phyloP scores from a whole-genome alignment of 2,329 filamentous ascomycete genomes.

The Phyllosticta citriasiana region DNA sequence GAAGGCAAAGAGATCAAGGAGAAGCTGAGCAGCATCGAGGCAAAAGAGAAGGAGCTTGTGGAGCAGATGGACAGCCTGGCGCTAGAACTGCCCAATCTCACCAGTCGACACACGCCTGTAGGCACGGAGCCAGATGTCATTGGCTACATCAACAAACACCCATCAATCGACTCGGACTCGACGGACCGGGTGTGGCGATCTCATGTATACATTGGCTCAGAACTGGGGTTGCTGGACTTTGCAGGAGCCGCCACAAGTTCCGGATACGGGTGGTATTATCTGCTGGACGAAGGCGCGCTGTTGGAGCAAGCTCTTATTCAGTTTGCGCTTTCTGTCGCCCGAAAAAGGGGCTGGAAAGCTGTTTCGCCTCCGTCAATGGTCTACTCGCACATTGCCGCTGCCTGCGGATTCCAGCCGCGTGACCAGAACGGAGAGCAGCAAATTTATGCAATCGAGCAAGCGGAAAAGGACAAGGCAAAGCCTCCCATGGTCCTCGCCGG shows the following conservation, averaged over 20 bases:
- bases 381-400: slow-evolving; percentile 79
- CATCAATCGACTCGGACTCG: slow-evolving; percentile 23
- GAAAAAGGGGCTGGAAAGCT: slow-evolving; percentile 64
- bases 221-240: slow-evolving; percentile 89
- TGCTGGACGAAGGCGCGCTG: slow-evolving; percentile 81
- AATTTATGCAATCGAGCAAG: slow-evolving; percentile 69
- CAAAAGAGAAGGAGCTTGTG: slow-evolving; percentile 49
- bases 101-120: slow-evolving; percentile 62
- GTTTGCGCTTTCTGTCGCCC: slow-evolving; percentile 68
- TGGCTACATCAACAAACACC: slow-evolving; percentile 69
- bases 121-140: slow-evolving; percentile 57
- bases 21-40: slow-evolving; percentile 50
- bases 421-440: slow-evolving; percentile 88
- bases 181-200: slow-evolving; percentile 51
- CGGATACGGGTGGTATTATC: slow-evolving; percentile 97
- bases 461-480: slow-evolving; percentile 47
- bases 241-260: slow-evolving; percentile 67
- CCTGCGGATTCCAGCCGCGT: slow-evolving; percentile 89
- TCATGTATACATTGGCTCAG: slow-evolving; percentile 76
- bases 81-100: slow-evolving; percentile 76
- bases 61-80: slow-evolving; percentile 65
- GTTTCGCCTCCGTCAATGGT: slow-evolving; percentile 83
- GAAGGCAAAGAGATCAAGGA: slow-evolving; percentile 58
- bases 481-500: slow-evolving; percentile 70
- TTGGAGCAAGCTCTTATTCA: slow-evolving; percentile 91